Base-by-base conservation (phyloP, 2,329 filamentous ascomycete species). In the Simplicillium aogashimaense region DNA sequence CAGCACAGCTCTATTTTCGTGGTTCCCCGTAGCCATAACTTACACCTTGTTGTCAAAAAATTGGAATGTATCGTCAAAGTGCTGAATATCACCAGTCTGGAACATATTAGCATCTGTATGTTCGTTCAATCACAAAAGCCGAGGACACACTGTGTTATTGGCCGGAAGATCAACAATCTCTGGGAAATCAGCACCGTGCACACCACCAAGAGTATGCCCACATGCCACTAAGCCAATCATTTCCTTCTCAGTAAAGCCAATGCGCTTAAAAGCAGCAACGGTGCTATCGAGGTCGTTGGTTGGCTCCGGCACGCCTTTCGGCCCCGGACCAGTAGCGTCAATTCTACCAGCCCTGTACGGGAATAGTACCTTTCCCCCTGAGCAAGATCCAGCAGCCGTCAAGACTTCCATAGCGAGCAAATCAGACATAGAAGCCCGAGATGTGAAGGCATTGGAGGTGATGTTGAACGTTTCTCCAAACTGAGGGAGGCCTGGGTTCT, bases 171-270 rank as follows among this genome's bases (percentile, higher is more conserved):
- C 28, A 11, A 37, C 35, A 29, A 32, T 38, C 25, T 13, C 54
- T 0, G 61, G 63, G 40, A 65, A 66, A 36, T 65, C 56, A 2
- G 47, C 53, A 16, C 59, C 56, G 49, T 73, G 67, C 1, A 72
- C 66, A 11, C 69, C 67, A 1, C 59, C 59, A 1, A 62, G 42
- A 0, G 55, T 54, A 36, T 62, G 59, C 0, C 59, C 59, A 28
- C 59, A 62, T 1, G 59, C 58, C 12, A 61, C 57, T 43, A 62
- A 45, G 1, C 54, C 44, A 4, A 60, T 61, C 59, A 62, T 62
- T 2, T 62, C 59, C 14, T 47, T 47, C 3, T 52, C 50, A 12
- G 48, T 50, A 33, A 59, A 59, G 1, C 59, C 59, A 0, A 54
- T 51, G 18, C 50, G 56, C 2, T 49, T 50, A 37, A 62, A 61